A percentile compares a stretch with the other conserved stretches of the same genome.
phyloP scores from a whole-genome alignment of 371 early-diverging fungal genomes.

The Syncephalastrum monosporum region DNA sequence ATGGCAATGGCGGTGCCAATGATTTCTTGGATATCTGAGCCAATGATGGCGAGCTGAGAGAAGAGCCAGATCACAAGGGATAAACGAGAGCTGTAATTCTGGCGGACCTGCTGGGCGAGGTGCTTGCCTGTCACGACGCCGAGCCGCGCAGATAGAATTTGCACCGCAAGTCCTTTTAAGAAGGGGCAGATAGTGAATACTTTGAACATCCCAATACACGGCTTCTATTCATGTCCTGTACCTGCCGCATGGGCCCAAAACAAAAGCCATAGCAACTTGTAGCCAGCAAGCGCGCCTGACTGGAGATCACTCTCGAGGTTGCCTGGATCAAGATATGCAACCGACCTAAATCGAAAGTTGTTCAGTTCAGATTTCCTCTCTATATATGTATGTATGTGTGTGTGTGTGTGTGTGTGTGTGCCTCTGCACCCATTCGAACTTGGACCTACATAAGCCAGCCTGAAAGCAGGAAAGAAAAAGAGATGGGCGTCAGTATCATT shows the following conservation, averaged over 20 bases:
- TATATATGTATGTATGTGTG: background rate
- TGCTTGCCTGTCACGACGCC: conserved; percentile 71
- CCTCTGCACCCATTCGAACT: no score
- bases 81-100: conserved; percentile 48
- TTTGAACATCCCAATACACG: no score
- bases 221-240: background rate
- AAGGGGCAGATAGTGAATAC: no score
- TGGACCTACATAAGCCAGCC: conserved; percentile 44
- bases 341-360: conserved; percentile 42
- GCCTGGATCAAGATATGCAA: conserved; percentile 78
- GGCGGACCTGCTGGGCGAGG: conserved; percentile 57
- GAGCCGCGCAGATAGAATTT: conserved; percentile 59
- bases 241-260: conserved; percentile 67
- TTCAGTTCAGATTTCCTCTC: background rate
- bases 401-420: background rate
- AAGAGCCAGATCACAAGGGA: conserved; percentile 56
- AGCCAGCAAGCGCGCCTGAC: conserved; percentile 68
- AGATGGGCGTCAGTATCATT: background rate
- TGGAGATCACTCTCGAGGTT: conserved; percentile 74
- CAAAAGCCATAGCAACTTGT: conserved; percentile 64
- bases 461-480: conserved; percentile 4
- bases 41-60: conserved; percentile 74
- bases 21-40: conserved; percentile 72
- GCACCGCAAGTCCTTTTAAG: conserved; percentile 51
- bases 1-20: conserved; percentile 81